Conservation (phyloP, 2,329 filamentous ascomycete genomes). For the Beauveria medogensis region DNA sequence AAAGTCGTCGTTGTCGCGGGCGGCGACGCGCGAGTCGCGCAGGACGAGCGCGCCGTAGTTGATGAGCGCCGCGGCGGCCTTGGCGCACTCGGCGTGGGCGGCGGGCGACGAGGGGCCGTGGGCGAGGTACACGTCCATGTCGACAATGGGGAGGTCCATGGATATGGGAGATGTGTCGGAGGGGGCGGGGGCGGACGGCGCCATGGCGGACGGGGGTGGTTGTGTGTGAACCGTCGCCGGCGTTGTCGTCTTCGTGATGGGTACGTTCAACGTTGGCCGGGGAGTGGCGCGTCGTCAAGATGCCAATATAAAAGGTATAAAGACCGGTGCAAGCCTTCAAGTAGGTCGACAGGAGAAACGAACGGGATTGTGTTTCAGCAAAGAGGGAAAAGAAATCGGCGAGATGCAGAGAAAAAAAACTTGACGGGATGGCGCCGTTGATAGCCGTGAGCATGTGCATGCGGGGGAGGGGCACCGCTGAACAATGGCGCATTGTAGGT, state of each 20-base stretch:
- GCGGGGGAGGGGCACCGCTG: neutral
- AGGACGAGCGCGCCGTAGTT: slow-evolving; percentile 52
- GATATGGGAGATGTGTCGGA: slow-evolving; percentile 14
- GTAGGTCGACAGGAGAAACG: no score
- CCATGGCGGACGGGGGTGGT: neutral
- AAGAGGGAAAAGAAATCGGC: neutral
- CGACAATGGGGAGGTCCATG: slow-evolving; percentile 53
- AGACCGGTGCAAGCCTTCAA: no score
- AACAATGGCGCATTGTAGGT: neutral
- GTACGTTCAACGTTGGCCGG: no score
- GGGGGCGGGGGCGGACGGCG: neutral
- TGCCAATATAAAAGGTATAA: no score
- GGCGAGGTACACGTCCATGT: slow-evolving; percentile 49
- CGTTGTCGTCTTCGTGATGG: neutral
- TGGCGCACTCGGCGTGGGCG: slow-evolving; percentile 42
- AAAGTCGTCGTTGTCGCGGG: slow-evolving; percentile 47
- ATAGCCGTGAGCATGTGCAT: slow-evolving; percentile 5
- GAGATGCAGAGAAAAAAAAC: neutral
- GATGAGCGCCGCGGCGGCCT: slow-evolving; percentile 48
- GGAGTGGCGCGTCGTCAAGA: neutral
- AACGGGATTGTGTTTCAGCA: neutral
- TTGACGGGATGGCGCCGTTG: neutral
- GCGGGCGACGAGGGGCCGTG: slow-evolving; percentile 32
- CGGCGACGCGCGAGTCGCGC: slow-evolving; percentile 51
- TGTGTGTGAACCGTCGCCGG: neutral